phyloP scores from a whole-genome alignment of 2,329 filamentous ascomycete species.

The Epichloe scottii region DNA sequence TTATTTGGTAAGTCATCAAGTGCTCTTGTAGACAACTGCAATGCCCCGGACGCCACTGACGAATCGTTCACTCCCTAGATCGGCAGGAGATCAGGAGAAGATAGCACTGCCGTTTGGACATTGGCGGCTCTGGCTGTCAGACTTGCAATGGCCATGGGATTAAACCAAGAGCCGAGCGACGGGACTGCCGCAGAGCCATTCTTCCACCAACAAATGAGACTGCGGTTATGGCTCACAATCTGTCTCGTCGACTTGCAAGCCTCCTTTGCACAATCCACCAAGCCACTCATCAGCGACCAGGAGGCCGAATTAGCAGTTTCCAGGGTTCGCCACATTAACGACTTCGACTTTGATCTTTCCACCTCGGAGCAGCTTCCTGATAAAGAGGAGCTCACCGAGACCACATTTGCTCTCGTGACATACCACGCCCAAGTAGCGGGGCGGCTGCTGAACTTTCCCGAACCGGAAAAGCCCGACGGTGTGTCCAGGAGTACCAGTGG shows the following conservation, averaged over 20 bases:
- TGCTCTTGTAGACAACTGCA: not conserved
- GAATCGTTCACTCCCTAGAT: not conserved
- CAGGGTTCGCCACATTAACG: slow-evolving; percentile 6
- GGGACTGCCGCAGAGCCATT: slow-evolving; percentile 1
- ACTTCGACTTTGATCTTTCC: slow-evolving; percentile 5
- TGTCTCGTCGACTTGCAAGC: slow-evolving; percentile 8
- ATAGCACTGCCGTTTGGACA: slow-evolving; percentile 6
- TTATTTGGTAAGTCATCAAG: slow-evolving; percentile 9
- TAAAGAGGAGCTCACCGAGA: slow-evolving; percentile 8
- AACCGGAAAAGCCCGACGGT: not conserved
- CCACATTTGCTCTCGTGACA: slow-evolving; percentile 6
- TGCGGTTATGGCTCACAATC: slow-evolving; percentile 7
- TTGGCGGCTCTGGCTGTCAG: slow-evolving; percentile 5
- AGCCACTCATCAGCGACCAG: slow-evolving; percentile 4
- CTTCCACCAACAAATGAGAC: slow-evolving; percentile 8
- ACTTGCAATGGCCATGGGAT: slow-evolving; percentile 4
- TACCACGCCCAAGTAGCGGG: slow-evolving; percentile 4
- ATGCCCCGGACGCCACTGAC: not conserved
- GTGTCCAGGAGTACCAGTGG: not conserved
- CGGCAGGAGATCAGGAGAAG: slow-evolving; percentile 5
- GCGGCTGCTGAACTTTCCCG: slow-evolving; percentile 1
- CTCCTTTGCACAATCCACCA: slow-evolving; percentile 3
- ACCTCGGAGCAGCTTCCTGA: slow-evolving; percentile 1
- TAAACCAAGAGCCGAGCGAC: not conserved
- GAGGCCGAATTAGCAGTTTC: slow-evolving; percentile 1